Evolutionary conservation across 2,329 filamentous ascomycete species (phyloP).

Genomic region (Aureobasidium namibiae): DNA sequence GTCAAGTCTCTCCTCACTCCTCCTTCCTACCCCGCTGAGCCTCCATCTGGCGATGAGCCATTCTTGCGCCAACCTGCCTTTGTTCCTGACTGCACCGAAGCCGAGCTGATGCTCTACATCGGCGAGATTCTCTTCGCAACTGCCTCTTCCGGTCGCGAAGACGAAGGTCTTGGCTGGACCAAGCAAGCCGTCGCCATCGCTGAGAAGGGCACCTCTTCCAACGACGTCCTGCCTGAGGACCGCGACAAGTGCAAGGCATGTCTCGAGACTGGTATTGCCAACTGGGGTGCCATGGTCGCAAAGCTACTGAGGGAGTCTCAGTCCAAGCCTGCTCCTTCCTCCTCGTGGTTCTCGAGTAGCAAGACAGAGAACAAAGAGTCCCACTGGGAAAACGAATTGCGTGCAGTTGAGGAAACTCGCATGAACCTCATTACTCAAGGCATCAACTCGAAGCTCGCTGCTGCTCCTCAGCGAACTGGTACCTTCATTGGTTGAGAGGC

Average conservation of each 20-base stretch:
- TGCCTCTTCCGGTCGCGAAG: constrained; percentile 40
- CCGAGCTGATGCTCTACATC: constrained; percentile 79
- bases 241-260: constrained; percentile 66
- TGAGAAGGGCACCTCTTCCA: not conserved
- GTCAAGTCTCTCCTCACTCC: constrained; percentile 24
- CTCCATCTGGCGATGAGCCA: constrained; percentile 59
- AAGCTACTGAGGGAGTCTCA: constrained; percentile 48
- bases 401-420: constrained; percentile 18
- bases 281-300: constrained; percentile 74
- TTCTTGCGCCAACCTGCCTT: constrained; percentile 53
- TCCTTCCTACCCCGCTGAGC: constrained; percentile 56
- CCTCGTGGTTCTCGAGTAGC: constrained; percentile 17
- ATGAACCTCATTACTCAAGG: constrained; percentile 20
- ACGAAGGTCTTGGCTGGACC: constrained; percentile 80
- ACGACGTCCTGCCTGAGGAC: constrained; percentile 25
- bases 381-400: constrained; percentile 10
- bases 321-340: constrained; percentile 16
- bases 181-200: constrained; percentile 11
- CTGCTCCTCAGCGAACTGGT: not conserved
- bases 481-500: constrained; percentile 2
- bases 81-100: constrained; percentile 68
- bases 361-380: constrained; percentile 15
- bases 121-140: constrained; percentile 83
- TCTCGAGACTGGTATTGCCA: constrained; percentile 64
- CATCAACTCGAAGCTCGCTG: constrained; percentile 16